These are phyloP conservation scores for Malassezia dermatis DNA, from an alignment of 1,284 basidiomycete species.

Conservation along the genomic window DNA sequence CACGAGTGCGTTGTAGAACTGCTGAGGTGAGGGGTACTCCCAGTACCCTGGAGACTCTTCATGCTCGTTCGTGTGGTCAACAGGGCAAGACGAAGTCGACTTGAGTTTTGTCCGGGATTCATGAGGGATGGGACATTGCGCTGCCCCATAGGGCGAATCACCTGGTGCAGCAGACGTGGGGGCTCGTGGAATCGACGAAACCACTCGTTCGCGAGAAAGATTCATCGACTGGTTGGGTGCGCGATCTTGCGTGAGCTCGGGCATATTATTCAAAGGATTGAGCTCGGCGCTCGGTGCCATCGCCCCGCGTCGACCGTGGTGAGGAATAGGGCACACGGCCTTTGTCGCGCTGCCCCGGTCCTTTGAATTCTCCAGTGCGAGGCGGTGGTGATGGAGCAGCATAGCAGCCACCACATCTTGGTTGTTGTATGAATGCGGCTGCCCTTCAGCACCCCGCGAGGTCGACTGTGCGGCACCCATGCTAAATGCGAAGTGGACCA, in stretches of 20 bases:
- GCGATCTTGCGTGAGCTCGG: slow-evolving; percentile 62
- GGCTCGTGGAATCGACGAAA: slow-evolving; percentile 77
- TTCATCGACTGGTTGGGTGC: slow-evolving; percentile 55
- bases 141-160: slow-evolving; percentile 34
- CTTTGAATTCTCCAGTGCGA: background rate
- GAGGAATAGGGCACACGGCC: slow-evolving; percentile 34
- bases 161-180: slow-evolving; percentile 37
- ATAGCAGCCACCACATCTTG: slow-evolving; percentile 28
- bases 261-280: slow-evolving; percentile 85
- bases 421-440: slow-evolving; percentile 17
- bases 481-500: background rate
- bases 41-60: slow-evolving; percentile 52
- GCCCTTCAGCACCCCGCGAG: background rate
- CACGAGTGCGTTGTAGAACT: slow-evolving; percentile 94
- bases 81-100: slow-evolving; percentile 16
- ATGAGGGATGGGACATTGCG: slow-evolving; percentile 22
- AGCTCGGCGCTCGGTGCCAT: slow-evolving; percentile 22
- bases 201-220: slow-evolving; percentile 65
- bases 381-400: slow-evolving; percentile 25
- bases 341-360: background rate
- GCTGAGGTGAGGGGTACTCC: slow-evolving; percentile 97
- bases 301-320: background rate
- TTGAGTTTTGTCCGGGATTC: slow-evolving; percentile 12
- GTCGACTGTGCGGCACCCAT: slow-evolving; percentile 14
- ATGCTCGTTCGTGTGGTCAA: slow-evolving; percentile 40